Conservation (phyloP, 2,329 filamentous ascomycete genomes). For the Cytospora piceicola region DNA sequence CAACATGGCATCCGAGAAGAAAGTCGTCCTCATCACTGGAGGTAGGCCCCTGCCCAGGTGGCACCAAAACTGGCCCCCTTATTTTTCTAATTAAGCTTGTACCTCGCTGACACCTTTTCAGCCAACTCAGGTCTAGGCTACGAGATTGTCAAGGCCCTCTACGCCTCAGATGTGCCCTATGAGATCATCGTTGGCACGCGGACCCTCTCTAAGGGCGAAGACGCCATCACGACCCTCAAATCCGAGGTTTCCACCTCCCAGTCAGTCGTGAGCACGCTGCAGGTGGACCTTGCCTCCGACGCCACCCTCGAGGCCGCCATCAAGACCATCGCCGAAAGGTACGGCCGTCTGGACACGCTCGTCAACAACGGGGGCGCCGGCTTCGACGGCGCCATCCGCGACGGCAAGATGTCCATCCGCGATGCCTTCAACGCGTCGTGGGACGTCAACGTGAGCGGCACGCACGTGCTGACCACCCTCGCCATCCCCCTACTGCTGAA, state of each 20-base stretch:
- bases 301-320: conserved; percentile 53
- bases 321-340: conserved; percentile 45
- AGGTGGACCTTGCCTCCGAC: conserved; percentile 59
- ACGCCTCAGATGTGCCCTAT: conserved; percentile 52
- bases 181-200: conserved; percentile 61
- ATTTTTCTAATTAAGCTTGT: no score
- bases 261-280: conserved; percentile 50
- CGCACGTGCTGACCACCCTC: conserved; percentile 46
- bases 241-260: conserved; percentile 45
- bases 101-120: conserved; percentile 46
- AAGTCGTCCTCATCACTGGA: conserved; percentile 26
- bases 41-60: conserved; percentile 14
- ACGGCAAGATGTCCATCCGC: conserved; percentile 41
- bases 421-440: conserved; percentile 51
- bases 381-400: conserved; percentile 45
- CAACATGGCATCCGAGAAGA: conserved; percentile 25
- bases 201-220: conserved; percentile 52
- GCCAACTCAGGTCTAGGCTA: conserved; percentile 65
- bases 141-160: conserved; percentile 59
- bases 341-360: conserved; percentile 54
- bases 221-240: conserved; percentile 47
- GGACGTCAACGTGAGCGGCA: conserved; percentile 55
- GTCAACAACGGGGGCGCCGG: conserved; percentile 59
- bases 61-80: conserved; percentile 34
- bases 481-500: conserved; percentile 51